Percentiles rank a stretch among this genome's conserved stretches.
Conservation (phyloP, 202 grass and related monocot species). For the Setaria italica region DNA sequence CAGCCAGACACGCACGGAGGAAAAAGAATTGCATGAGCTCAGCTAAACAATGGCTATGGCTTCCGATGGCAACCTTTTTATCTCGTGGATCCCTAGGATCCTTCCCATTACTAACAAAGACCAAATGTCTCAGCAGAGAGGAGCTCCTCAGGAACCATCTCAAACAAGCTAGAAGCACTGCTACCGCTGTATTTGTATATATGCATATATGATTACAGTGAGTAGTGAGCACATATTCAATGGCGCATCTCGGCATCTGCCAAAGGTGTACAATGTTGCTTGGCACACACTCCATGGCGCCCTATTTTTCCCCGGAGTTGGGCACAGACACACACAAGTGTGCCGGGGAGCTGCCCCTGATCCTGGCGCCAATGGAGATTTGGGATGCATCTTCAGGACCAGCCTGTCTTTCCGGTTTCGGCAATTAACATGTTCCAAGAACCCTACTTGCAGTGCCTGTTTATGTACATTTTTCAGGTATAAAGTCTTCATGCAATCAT, state of each 20-base stretch:
- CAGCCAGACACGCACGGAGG: neutral
- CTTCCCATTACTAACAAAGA: constrained; percentile 49
- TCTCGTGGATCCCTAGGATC: constrained; percentile 55
- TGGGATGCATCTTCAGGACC: constrained; percentile 41
- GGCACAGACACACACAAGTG: constrained; percentile 51
- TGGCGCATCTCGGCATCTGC: constrained; percentile 61
- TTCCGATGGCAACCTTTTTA: neutral
- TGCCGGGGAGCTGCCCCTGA: constrained; percentile 57
- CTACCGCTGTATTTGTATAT: neutral
- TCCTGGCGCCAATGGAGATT: constrained; percentile 58
- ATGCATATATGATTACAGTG: neutral
- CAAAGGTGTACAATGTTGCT: constrained; percentile 76
- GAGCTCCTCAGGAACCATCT: neutral
- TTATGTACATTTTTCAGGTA: constrained; percentile 39
- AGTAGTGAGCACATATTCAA: constrained; percentile 25
- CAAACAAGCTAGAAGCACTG: neutral
- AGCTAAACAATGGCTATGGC: neutral
- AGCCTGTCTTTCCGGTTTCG: constrained; percentile 58
- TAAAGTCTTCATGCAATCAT: constrained; percentile 38
- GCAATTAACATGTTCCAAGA: constrained; percentile 49
- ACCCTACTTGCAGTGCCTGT: constrained; percentile 48
- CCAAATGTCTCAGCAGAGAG: constrained; percentile 1
- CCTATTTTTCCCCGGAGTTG: constrained; percentile 36
- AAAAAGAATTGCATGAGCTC: neutral
- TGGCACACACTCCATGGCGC: constrained; percentile 58